Conservation (phyloP, 768 basidiomycete species). For the Phaeolepiota aurea region DNA sequence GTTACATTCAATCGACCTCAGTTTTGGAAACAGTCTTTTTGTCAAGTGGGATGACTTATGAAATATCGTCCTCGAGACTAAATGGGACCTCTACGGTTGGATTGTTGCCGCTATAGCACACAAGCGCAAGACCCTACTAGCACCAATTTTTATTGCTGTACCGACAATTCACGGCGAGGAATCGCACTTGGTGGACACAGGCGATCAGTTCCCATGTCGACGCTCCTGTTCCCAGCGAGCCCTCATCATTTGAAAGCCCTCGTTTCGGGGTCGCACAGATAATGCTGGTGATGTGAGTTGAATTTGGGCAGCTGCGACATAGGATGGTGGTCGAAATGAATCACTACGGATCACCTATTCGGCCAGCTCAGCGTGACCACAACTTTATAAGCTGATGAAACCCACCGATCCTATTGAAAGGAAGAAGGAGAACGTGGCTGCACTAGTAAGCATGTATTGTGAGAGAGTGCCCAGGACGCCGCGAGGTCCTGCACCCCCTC, state of each 20-base stretch:
- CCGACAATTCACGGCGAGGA: not conserved
- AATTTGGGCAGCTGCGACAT: conserved; percentile 55
- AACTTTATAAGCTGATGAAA: not conserved
- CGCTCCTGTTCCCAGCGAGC: conserved; percentile 71
- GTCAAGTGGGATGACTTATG: not conserved
- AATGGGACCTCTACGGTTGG: not conserved
- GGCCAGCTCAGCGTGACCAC: conserved; percentile 5
- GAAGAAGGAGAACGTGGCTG: conserved; percentile 96
- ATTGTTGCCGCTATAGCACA: not conserved
- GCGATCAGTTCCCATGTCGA: conserved; percentile 16
- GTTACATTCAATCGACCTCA: not conserved
- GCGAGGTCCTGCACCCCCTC: conserved; percentile 86
- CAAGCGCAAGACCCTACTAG: not conserved
- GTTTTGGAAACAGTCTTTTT: not conserved
- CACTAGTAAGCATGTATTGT: conserved; percentile 97
- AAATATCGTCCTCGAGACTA: not conserved
- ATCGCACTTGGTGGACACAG: conserved; percentile 6
- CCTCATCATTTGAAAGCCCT: conserved; percentile 63
- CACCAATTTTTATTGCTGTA: not conserved
- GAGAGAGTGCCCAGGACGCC: conserved; percentile 88
- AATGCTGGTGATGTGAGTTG: conserved; percentile 46
- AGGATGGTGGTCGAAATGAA: conserved; percentile 42
- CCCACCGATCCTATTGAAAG: conserved; percentile 87
- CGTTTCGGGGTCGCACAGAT: conserved; percentile 49
- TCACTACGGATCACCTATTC: conserved; percentile 86